Conservation (phyloP, 805 yeast genomes). For the Metschnikowia vanudenii region DNA sequence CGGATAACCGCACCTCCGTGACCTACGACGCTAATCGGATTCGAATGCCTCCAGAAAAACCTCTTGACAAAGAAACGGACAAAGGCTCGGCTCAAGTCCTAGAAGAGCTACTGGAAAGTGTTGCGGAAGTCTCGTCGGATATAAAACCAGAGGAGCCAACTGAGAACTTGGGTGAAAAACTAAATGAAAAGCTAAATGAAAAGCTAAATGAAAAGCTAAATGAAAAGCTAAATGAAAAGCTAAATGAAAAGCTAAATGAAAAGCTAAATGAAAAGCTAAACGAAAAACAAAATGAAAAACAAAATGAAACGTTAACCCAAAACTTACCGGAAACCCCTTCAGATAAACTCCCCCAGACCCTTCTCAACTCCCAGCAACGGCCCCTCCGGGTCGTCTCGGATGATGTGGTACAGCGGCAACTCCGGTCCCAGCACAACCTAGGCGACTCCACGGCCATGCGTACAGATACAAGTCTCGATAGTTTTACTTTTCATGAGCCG, state of each 20-base stretch:
- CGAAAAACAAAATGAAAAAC: neutral
- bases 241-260: too few relatives aligned
- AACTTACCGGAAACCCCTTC: too few relatives aligned
- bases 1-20: constrained; percentile 17
- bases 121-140: too few relatives aligned
- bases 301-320: too few relatives aligned
- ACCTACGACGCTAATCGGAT: constrained; percentile 26
- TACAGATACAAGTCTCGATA: constrained; percentile 3
- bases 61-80: neutral
- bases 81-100: neutral
- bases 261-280: too few relatives aligned
- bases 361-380: constrained; percentile 5
- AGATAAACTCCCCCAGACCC: neutral
- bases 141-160: too few relatives aligned
- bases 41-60: constrained; percentile 12
- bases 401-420: constrained; percentile 8
- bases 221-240: too few relatives aligned
- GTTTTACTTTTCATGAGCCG: constrained; percentile 6
- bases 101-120: neutral
- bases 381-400: constrained; percentile 9
- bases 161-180: neutral
- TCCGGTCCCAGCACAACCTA: neutral
- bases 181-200: too few relatives aligned
- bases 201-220: too few relatives aligned
- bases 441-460: neutral